These are phyloP conservation scores for Nakazawaea laoshanensis DNA, from an alignment of 805 yeast species.

Conservation along the genomic window DNA sequence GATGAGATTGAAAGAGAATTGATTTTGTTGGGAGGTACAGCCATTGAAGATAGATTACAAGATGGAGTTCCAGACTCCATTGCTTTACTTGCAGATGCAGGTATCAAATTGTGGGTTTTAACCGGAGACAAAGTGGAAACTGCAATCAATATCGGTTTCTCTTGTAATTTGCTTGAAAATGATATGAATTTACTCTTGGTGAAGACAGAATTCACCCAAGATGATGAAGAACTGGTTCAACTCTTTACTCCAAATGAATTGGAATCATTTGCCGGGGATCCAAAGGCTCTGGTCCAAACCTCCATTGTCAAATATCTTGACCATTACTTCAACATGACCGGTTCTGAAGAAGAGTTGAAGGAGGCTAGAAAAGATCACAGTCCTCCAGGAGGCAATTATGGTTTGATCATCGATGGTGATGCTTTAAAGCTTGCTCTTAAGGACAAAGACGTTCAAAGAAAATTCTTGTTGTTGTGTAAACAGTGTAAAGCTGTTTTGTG, in stretches of 20 bases:
- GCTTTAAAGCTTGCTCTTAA: slow-evolving; percentile 41
- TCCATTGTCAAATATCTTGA: slow-evolving; percentile 38
- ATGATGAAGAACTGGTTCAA: slow-evolving; percentile 14
- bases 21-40: slow-evolving; percentile 65
- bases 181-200: slow-evolving; percentile 64
- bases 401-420: slow-evolving; percentile 65
- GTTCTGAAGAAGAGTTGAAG: slow-evolving; percentile 32
- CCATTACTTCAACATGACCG: slow-evolving; percentile 38
- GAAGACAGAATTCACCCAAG: slow-evolving; percentile 26
- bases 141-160: slow-evolving; percentile 76
- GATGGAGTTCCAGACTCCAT: slow-evolving; percentile 74
- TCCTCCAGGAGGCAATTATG: slow-evolving; percentile 50
- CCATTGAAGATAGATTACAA: slow-evolving; percentile 73
- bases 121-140: slow-evolving; percentile 83
- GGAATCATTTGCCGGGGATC: background rate
- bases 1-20: slow-evolving; percentile 54
- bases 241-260: slow-evolving; percentile 3
- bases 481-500: slow-evolving; percentile 74
- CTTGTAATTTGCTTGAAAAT: slow-evolving; percentile 61
- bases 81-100: slow-evolving; percentile 56
- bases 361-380: slow-evolving; percentile 53
- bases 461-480: slow-evolving; percentile 64
- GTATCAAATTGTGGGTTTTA: slow-evolving; percentile 75
- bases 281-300: slow-evolving; percentile 16
- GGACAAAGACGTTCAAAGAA: slow-evolving; percentile 25